These are phyloP conservation scores for Kodamaea anthophila DNA, from an alignment of 1,139 yeast species.

Conservation along the genomic window DNA sequence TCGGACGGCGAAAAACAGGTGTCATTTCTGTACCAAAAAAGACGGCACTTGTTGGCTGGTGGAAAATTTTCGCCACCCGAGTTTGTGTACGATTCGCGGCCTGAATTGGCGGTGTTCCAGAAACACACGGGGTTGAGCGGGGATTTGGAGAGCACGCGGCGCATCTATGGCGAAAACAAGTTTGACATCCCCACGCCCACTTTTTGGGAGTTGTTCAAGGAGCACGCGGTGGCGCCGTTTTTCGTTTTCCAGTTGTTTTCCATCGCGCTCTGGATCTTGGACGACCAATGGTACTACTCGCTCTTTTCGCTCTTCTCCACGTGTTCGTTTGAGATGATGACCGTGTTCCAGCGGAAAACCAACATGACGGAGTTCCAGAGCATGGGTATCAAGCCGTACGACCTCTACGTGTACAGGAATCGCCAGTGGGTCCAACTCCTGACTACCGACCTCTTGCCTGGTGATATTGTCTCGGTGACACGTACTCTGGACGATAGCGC, in stretches of 20 bases:
- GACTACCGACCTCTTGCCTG: slow-evolving; percentile 80
- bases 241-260: slow-evolving; percentile 95
- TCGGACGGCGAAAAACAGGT: slow-evolving; percentile 58
- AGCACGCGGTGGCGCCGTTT: slow-evolving; percentile 97
- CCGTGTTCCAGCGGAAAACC: slow-evolving; percentile 90
- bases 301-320: slow-evolving; percentile 88
- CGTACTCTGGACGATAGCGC: slow-evolving; percentile 91
- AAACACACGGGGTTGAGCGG: slow-evolving; percentile 56
- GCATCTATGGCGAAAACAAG: slow-evolving; percentile 75
- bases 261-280: slow-evolving; percentile 93
- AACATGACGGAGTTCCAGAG: slow-evolving; percentile 94
- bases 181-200: slow-evolving; percentile 96
- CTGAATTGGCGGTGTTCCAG: slow-evolving; percentile 58
- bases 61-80: slow-evolving; percentile 74
- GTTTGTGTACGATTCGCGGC: slow-evolving; percentile 62
- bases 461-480: slow-evolving; percentile 82
- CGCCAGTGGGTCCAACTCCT: slow-evolving; percentile 62
- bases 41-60: slow-evolving; percentile 72
- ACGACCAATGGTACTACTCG: slow-evolving; percentile 95
- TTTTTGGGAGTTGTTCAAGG: slow-evolving; percentile 83
- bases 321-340: slow-evolving; percentile 87
- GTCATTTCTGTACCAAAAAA: slow-evolving; percentile 84
- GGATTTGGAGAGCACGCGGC: slow-evolving; percentile 46
- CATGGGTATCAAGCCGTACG: slow-evolving; percentile 94
- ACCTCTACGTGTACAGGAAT: slow-evolving; percentile 66